phyloP scores from a whole-genome alignment of 805 yeast genomes.

The Metschnikowia vanudenii region DNA sequence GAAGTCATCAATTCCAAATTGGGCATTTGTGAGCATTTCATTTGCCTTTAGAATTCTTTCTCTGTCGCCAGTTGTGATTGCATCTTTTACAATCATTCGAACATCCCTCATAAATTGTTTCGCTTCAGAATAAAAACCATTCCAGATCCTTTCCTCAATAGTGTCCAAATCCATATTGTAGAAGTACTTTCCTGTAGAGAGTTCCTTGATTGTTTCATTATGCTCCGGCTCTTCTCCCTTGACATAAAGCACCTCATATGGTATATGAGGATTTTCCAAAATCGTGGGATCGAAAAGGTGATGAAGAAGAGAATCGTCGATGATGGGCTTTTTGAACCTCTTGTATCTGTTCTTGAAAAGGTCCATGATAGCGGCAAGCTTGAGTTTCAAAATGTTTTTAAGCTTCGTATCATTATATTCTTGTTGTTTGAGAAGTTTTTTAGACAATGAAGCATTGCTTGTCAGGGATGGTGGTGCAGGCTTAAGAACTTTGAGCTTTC shows the following conservation, averaged over 20 bases:
- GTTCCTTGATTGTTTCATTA: conserved; percentile 79
- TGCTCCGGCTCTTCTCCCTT: conserved; percentile 44
- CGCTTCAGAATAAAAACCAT: conserved; percentile 92
- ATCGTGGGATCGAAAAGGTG: conserved; percentile 73
- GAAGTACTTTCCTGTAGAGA: conserved; percentile 66
- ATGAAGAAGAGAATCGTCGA: conserved; percentile 70
- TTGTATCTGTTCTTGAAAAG: conserved; percentile 82
- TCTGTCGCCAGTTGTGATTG: conserved; percentile 71
- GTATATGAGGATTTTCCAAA: conserved; percentile 34
- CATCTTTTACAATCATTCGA: conserved; percentile 78
- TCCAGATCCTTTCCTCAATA: conserved; percentile 94
- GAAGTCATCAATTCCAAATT: conserved; percentile 91
- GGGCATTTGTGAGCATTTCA: conserved; percentile 95
- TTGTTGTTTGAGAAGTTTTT: conserved; percentile 48
- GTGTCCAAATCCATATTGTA: conserved; percentile 92
- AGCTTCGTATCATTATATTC: conserved; percentile 72
- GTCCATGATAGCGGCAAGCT: conserved; percentile 86
- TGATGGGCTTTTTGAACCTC: conserved; percentile 84
- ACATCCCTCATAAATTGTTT: conserved; percentile 84
- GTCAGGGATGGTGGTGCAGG: conserved; percentile 23
- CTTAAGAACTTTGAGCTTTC: conserved; percentile 43
- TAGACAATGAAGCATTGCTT: conserved; percentile 37
- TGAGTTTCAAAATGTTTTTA: conserved; percentile 81
- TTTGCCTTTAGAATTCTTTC: conserved; percentile 80
- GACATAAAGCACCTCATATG: conserved; percentile 42